phyloP scores from a whole-genome alignment of 495 filamentous ascomycete genomes.

The Tuber magnatum region DNA sequence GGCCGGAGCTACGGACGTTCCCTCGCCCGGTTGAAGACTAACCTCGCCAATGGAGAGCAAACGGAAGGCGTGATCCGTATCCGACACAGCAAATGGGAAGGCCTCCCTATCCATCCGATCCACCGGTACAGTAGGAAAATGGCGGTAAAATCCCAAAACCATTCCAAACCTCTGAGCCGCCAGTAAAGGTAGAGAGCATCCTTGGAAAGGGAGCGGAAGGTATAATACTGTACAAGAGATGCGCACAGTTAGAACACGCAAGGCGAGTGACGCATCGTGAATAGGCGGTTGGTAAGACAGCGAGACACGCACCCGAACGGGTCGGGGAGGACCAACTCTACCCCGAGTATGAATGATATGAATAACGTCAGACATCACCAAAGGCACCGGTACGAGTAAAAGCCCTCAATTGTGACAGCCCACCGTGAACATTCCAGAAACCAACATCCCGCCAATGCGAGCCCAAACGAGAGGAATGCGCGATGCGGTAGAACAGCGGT shows the following conservation, averaged over 20 bases:
- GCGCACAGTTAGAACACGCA: background rate
- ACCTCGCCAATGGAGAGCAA: too few relatives aligned
- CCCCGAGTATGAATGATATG: too few relatives aligned
- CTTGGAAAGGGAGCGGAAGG: constrained; percentile 1
- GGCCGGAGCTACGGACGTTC: background rate
- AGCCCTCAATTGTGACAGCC: background rate
- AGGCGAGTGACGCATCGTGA: background rate
- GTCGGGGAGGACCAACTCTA: background rate
- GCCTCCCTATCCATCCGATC: constrained; percentile 39
- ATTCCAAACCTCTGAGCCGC: constrained; percentile 60
- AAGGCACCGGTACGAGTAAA: background rate
- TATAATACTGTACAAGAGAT: too few relatives aligned
- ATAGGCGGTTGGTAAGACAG: background rate
- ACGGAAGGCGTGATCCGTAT: too few relatives aligned
- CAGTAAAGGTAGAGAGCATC: constrained; percentile 57
- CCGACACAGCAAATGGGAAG: background rate
- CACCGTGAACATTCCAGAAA: background rate
- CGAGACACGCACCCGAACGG: too few relatives aligned
- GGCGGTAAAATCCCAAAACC: constrained; percentile 59
- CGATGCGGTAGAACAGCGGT: too few relatives aligned
- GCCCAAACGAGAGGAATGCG: background rate
- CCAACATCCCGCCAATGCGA: background rate
- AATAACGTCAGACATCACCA: too few relatives aligned
- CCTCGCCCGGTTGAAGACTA: too few relatives aligned
- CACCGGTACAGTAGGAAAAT: constrained; percentile 28